Percentiles rank a stretch among this genome's conserved stretches.
phyloP scores from a whole-genome alignment of 345 rosid species.

The Lepidium sativum region DNA sequence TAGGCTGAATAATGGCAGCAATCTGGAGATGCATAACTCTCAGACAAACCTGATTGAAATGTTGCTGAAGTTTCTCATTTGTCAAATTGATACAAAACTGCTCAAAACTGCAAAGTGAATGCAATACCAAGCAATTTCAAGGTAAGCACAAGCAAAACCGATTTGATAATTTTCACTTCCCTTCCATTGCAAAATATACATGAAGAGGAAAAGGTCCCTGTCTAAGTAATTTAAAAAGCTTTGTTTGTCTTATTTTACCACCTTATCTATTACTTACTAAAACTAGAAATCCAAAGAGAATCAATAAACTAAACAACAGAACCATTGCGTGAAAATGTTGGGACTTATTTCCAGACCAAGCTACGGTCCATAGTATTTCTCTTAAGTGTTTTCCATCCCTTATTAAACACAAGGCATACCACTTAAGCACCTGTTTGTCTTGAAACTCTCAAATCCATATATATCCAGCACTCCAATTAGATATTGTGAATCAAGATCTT shows the following conservation, averaged over 20 bases:
- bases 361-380: conserved; percentile 6
- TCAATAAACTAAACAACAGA: conserved; percentile 14
- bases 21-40: not conserved
- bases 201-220: not conserved
- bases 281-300: not conserved
- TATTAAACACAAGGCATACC: conserved; percentile 53
- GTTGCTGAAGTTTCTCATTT: conserved; percentile 98
- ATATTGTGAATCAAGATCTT: conserved; percentile 76
- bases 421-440: no score
- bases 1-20: conserved; percentile 10
- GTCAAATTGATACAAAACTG: conserved; percentile 99
- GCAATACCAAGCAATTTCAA: conserved; percentile 18
- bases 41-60: conserved; percentile 85
- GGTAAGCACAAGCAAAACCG: conserved; percentile 8
- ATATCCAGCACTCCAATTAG: conserved; percentile 95
- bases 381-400: conserved; percentile 16
- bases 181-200: not conserved
- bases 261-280: not conserved
- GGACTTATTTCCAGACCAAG: not conserved
- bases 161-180: not conserved
- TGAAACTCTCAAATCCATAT: conserved; percentile 99
- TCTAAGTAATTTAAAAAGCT: not conserved
- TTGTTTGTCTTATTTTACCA: not conserved
- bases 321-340: not conserved
- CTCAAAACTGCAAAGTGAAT: conserved; percentile 73